Base-by-base conservation (phyloP, 306 rosid genomes). In the Canavalia gladiata region DNA sequence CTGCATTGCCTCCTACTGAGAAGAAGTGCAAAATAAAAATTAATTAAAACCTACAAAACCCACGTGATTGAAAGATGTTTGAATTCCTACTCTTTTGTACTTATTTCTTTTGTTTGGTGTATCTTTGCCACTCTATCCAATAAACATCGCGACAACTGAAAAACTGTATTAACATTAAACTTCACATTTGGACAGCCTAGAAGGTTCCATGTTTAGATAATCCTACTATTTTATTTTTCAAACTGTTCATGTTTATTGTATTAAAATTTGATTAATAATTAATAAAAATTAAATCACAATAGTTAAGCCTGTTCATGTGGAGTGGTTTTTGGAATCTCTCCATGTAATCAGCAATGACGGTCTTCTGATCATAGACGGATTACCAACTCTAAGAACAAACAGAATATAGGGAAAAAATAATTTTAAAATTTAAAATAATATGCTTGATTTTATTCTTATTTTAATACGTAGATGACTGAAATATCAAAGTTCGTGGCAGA, bases 71-170 rank as follows among this genome's bases (percentile, higher is more conserved):
- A 12, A 25, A 7, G 37, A 8, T 13, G 25, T 39, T 6, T 77
- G 41, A 30, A 8, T 31, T 47, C 50, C 50, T 46, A 42, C 45
- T 54, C 29, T 79, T 31, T 13, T 13, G 39, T 1, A n/a, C 49
- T 28, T 46, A 13, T 41, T 54, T 37, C 1, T 29, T 52, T 42
- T 68, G 52, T 18, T 79, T 68, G 30, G 41, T 43, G 51, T 46
- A 2, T n/a, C 50, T 46, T 70, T 69, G 75, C 7, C 45, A 76
- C 43, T 54, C 58, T 78, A 66, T 31, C 62, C 77, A 34, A 68
- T 50, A 7, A 59, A 37, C 63, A 49, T 62, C 8, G 3, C 50
- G 83, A 69, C 78, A 60, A 62, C 60, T 35, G 55, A 41, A 41
- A 72, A 30, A 49, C 25, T 57, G 46, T 4, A 29, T 39, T 29